These are phyloP conservation scores for Cerioporus squamosus DNA, from an alignment of 1,284 basidiomycete species.

Conservation along the genomic window DNA sequence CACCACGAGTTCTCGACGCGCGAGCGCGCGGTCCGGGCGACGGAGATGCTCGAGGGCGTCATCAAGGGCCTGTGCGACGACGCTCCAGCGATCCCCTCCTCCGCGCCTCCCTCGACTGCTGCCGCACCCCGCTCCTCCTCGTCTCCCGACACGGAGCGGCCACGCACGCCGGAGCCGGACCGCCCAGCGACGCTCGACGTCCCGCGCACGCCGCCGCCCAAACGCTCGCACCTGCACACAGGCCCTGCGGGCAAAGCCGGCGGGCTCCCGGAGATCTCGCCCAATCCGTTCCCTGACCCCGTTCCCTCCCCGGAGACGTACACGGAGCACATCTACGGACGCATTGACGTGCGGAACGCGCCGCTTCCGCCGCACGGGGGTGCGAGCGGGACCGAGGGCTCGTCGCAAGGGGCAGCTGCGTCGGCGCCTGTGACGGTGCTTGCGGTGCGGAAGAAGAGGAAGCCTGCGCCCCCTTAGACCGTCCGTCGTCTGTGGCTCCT, in stretches of 20 bases:
- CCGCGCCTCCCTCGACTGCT: conserved; percentile 36
- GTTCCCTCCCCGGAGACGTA: conserved; percentile 64
- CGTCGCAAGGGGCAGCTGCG: conserved; percentile 40
- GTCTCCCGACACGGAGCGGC: conserved; percentile 6
- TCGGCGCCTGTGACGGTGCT: conserved; percentile 54
- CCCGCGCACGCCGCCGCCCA: conserved; percentile 51
- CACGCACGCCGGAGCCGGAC: conserved; percentile 33
- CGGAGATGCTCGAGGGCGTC: conserved; percentile 68
- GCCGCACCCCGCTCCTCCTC: conserved; percentile 6
- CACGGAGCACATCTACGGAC: conserved; percentile 58
- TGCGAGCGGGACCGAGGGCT: conserved; percentile 3
- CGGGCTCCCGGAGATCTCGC: conserved; percentile 52
- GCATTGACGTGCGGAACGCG: conserved; percentile 52
- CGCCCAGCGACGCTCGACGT: conserved; percentile 25
- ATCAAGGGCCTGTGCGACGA: conserved; percentile 72
- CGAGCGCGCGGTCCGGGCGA: conserved; percentile 68
- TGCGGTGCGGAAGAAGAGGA: conserved; percentile 63
- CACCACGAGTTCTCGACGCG: conserved; percentile 78
- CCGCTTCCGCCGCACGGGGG: conserved; percentile 29
- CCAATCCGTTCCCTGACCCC: conserved; percentile 69
- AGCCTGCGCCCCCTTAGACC: conserved; percentile 22
- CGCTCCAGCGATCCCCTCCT: conserved; percentile 11
- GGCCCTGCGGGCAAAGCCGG: background rate
- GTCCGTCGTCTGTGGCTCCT: background rate
- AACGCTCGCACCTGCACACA: conserved; percentile 18